Base-by-base conservation (phyloP, 2,329 filamentous ascomycete genomes). In the Cordyceps javanica region DNA sequence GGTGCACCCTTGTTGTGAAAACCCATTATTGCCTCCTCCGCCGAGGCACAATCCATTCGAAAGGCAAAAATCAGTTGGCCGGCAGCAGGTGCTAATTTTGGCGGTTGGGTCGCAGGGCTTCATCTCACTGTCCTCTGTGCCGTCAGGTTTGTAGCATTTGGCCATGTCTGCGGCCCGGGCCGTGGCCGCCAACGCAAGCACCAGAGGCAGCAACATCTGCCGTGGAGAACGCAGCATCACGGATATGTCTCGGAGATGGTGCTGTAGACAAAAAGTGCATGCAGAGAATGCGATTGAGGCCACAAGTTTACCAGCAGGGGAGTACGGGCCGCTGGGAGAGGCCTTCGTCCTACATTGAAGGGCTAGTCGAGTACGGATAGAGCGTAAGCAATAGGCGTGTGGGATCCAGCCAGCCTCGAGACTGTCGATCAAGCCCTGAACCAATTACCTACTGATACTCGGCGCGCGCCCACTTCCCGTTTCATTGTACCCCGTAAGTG, bases 41-140 rank as follows among this genome's bases (percentile, higher is more conserved):
- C 36, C 44, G n/a, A 56, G 54, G 25, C 54, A 56, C 13, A 56
- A n/a, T 1, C 54, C 54, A 34, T 56, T 56, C 23, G 54, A 56
- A 2, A 56, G 54, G 36, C 54, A 56, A 34, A 49, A 49, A 26
- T 56, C 54, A 8, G 11, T 25, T 9, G 44, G 44, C 8, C 54
- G 42, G 25, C 54, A 56, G 34, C 54, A 56, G 44, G 54, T 39
- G 19, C 54, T 49, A 3, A 56, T 36, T 21, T 56, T 42, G 23
- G 54, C 54, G 11, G 44, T 56, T 44, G 54, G 44, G 44, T 56
- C 54, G 54, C 54, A 56, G 5, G 54, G 54, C 42, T 23, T 21
- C 54, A 49, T 36, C 21, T 55, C 30, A 5, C n/a, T n/a, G 30
- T 55, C 52, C 41, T 34, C 28, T 4, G 28, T 19, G 19, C 52